A percentile compares a stretch with the other conserved stretches of the same genome.
phyloP scores from a whole-genome alignment of 2,329 filamentous ascomycete genomes.

The Gremmenia infestans region DNA sequence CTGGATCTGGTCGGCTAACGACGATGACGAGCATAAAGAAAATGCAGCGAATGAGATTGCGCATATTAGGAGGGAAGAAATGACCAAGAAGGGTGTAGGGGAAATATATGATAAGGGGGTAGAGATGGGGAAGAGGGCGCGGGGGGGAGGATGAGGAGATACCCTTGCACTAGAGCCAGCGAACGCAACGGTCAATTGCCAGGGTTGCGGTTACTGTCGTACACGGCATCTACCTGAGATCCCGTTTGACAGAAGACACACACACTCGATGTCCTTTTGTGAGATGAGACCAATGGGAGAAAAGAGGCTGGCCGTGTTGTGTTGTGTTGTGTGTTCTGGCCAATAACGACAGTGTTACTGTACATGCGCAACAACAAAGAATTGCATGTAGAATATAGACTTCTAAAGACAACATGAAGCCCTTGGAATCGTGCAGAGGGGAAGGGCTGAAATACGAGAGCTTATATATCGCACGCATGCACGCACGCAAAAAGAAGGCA shows the following conservation, averaged over 20 bases:
- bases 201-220: neutral
- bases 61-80: constrained; percentile 3
- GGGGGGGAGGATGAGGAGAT: constrained; percentile 1
- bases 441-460: neutral
- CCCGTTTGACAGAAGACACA: neutral
- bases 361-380: constrained; percentile 3
- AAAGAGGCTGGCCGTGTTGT: neutral
- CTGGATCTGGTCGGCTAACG: neutral
- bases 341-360: neutral
- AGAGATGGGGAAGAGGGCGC: neutral
- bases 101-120: no score
- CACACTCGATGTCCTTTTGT: neutral
- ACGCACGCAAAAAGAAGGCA: neutral
- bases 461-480: constrained; percentile 4
- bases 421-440: neutral
- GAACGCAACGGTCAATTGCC: neutral
- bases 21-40: neutral
- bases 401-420: neutral
- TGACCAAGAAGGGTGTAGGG: neutral
- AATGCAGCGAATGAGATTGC: constrained; percentile 8
- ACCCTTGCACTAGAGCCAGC: neutral
- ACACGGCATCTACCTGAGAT: constrained; percentile 5
- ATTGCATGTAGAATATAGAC: neutral
- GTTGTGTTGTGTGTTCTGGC: constrained; percentile 1
- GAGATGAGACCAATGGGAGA: constrained; percentile 4